Base-by-base conservation (phyloP, 2,329 filamentous ascomycete species). In the Corinectria fuckeliana region DNA sequence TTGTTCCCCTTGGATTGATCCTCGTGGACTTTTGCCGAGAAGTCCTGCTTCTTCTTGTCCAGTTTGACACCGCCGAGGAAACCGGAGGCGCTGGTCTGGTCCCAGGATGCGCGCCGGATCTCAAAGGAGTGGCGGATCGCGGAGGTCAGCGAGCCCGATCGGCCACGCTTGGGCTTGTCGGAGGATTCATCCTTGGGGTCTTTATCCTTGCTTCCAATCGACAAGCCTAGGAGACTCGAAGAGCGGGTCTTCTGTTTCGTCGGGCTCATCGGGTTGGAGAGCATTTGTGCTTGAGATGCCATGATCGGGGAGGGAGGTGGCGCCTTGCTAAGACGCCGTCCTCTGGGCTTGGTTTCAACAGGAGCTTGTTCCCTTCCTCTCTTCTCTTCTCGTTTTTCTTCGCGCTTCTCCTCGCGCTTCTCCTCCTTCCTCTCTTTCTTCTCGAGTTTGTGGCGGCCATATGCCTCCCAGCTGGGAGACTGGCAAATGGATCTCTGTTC, bases 401-500 rank as follows among this genome's bases (percentile, higher is more conserved):
- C 73, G 9, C 74, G 65, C 42, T 64, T 74, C 38, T 78, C 75
- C 32, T 71, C 69, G 20, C 68, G 72, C 58, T 80, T 78, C 50
- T 81, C 78, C 63, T 76, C 80, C 52, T 76, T 80, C 32, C 77
- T 75, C 13, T 74, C 74, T 67, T 81, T 84, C 69, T 82, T 84
- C 62, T 85, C 82, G 68, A 80, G 82, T 65, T 82, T 85, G 63
- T 77, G 81, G 18, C 81, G 79, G 3, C 79, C 78, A 64, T 84
- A 84, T 20, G 83, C 81, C 62, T 87, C 85, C 86, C 86, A 88
- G 55, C 81, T 86, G 2, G 86, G 86, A 1, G 86, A 88, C 55
- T 86, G 83, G 61, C 86, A 88, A 53, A 87, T 84, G 0, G 75
- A 74, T 5, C 65, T 66, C 25, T 66, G 69, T 18, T 71, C 71